phyloP scores from a whole-genome alignment of 1,284 basidiomycete species.

The Cryptococcus sp. region DNA sequence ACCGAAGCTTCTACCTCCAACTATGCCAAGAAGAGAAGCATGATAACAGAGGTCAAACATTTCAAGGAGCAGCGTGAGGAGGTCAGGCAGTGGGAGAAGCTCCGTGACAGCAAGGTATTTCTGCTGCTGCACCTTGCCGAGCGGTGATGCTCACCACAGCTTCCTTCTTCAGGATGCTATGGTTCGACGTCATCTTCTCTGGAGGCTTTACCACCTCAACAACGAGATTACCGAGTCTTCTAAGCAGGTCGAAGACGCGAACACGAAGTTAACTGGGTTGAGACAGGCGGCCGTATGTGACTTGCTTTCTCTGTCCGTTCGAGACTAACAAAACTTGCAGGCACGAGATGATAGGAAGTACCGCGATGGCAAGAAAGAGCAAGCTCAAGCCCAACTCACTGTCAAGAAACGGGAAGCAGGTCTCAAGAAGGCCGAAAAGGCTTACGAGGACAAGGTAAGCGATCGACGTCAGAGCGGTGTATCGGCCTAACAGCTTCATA shows the following conservation, averaged over 20 bases:
- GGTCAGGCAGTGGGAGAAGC: slow-evolving; percentile 80
- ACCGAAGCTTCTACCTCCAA: slow-evolving; percentile 92
- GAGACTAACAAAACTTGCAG: slow-evolving; percentile 21
- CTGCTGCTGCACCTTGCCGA: neutral
- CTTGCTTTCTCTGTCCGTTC: neutral
- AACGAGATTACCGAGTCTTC: slow-evolving; percentile 72
- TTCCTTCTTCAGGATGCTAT: slow-evolving; percentile 69
- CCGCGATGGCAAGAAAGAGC: slow-evolving; percentile 72
- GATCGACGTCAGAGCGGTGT: neutral
- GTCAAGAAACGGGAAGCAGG: slow-evolving; percentile 74
- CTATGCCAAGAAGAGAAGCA: slow-evolving; percentile 88
- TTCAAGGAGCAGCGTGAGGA: slow-evolving; percentile 97
- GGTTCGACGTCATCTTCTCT: slow-evolving; percentile 78
- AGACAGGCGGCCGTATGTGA: slow-evolving; percentile 63
- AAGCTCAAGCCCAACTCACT: slow-evolving; percentile 72
- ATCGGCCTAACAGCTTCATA: slow-evolving; percentile 39
- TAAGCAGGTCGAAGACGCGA: slow-evolving; percentile 69
- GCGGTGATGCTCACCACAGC: neutral
- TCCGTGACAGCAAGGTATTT: slow-evolving; percentile 69
- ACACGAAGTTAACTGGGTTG: slow-evolving; percentile 67
- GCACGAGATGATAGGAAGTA: slow-evolving; percentile 69
- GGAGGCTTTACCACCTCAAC: slow-evolving; percentile 89
- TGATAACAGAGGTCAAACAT: slow-evolving; percentile 93
- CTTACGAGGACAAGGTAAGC: slow-evolving; percentile 75
- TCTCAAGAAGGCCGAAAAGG: slow-evolving; percentile 79